Evolutionary conservation across 768 basidiomycete genomes (phyloP).

Genomic region (Mycena polygramma): DNA sequence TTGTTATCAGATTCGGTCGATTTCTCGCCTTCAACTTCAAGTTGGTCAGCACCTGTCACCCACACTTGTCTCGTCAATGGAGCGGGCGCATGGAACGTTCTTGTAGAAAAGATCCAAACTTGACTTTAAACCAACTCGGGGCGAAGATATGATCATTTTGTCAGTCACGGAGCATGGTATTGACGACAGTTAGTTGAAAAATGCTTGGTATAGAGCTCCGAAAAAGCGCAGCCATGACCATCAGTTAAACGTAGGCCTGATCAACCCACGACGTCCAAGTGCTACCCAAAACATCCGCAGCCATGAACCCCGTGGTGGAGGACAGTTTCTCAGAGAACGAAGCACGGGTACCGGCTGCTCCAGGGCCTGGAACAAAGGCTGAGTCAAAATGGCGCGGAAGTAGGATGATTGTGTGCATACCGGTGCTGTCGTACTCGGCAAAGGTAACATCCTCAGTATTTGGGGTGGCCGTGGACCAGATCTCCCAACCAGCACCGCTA

Average conservation of each 20-base stretch:
- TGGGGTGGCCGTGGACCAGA: slow-evolving; percentile 43
- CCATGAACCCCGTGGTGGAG: slow-evolving; percentile 37
- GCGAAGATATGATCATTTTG: no score
- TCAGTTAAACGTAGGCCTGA: slow-evolving; percentile 35
- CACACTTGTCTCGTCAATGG: no score
- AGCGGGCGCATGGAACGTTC: no score
- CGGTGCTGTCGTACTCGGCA: slow-evolving; percentile 42
- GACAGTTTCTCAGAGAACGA: slow-evolving; percentile 42
- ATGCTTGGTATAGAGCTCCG: no score
- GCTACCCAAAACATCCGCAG: slow-evolving; percentile 42
- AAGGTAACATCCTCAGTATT: slow-evolving; percentile 45
- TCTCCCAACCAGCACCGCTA: slow-evolving; percentile 41
- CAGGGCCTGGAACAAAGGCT: slow-evolving; percentile 33
- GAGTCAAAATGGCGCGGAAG: neutral
- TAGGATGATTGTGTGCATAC: slow-evolving; percentile 21
- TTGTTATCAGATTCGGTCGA: no score
- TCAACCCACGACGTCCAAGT: slow-evolving; percentile 44
- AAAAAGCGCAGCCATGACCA: no score
- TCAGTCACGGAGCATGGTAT: no score
- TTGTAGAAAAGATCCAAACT: no score
- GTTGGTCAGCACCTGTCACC: no score
- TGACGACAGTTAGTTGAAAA: no score
- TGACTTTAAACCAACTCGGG: no score
- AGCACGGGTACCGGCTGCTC: slow-evolving; percentile 43
- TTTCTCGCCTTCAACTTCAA: no score